Evolutionary conservation across 139 green algal genomes (phyloP), one percentile per base, ranked within the genome.

Genomic region (Chlorella vulgaris): DNA sequence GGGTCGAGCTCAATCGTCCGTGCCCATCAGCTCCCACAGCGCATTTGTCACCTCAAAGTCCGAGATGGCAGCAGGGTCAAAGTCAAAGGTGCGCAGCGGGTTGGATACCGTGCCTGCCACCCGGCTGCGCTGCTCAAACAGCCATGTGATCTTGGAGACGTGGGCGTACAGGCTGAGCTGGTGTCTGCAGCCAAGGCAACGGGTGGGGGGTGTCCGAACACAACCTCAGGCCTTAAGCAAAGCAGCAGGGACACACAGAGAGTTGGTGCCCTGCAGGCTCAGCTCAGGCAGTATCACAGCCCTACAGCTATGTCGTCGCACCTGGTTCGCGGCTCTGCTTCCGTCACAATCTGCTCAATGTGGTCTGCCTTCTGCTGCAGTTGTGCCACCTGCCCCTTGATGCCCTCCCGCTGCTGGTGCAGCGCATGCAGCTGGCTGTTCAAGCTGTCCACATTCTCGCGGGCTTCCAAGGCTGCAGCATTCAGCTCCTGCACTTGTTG

Each of bases 141-240:
- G 78, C 90, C 90, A 94, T 2, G 66, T 88, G 43, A 92, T 81
- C 55, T 89, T 89, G 63, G 86, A 88, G 60, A 94, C 88, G 81
- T 94, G 90, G 0, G 86, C 88, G 81, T 90, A 94, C 73, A 94
- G 70, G 38, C 69, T 84, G 13, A 93, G 74, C 76, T 91, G 83
- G 76, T 92, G 80, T 86, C 90, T 93, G 88, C 50, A 76, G 35
- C 26, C 1, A 40, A 10, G 51, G 29, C 38, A 22, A 4, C 38
- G 40, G 40, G 7, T 28, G 6, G 7, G 28, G 3, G 6, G 33
- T 55, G 47, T 15, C 47, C 13, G 47, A 15, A 15, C 47, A 24
- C 47, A 55, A 55, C 47, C 47, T 55, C 13, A 67, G 8, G 24
- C 19, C 19, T 67, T 67, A n/a, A n/a, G n/a, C n/a, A n/a, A n/a